Evolutionary conservation across 2,329 filamentous ascomycete species (phyloP), one percentile per base, ranked within the genome.

Genomic region (Cladosporium austrohemisphaericum): DNA sequence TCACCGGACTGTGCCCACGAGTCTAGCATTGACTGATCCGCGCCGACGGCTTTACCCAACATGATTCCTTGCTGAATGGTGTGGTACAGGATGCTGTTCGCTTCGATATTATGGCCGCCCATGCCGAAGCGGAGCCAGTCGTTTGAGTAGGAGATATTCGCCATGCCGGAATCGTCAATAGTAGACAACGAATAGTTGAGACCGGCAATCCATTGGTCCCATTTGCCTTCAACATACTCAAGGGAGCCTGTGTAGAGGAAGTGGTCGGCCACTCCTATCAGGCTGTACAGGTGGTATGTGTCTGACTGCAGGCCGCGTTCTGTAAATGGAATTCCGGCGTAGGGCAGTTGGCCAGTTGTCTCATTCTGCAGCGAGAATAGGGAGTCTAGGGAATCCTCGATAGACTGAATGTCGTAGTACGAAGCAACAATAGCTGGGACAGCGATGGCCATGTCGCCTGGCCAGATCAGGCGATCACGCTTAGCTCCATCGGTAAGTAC

Each of bases 281-380:
- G 55, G 2, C 67, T 74, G 57, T 76, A 74, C 4, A 76, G 60
- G 55, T 83, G 79, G 55, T 83, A 83, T 0, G 79, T 82, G 54
- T 75, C 76, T 9, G 70, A 73, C 20, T 49, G 52, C 4, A 41
- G 28, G 13, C 41, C 28, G 16, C 44, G 36, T 22, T 57, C 52
- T 45, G 50, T 53, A 49, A 67, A 67, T 0, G 57, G 56, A 11
- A 54, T 49, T 2, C 61, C 62, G 4, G 62, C 59, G 35, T 62
- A 64, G 1, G 61, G 60, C 1, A 65, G 54, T 26, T 53, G 55
- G 10, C 63, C 63, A 3, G 56, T 59, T 3, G 56, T 56, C 13
- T 32, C 43, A 23, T 60, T 62, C 38, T 64, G 63, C 1, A 56
- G 41, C 2, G 50, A 51, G 46, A 61, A 64, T 4, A 65, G 57